A percentile compares a stretch with the other conserved stretches of the same genome.
These are phyloP conservation scores for Fragaria iinumae DNA, from an alignment of 306 rosid genomes.

Conservation along the genomic window DNA sequence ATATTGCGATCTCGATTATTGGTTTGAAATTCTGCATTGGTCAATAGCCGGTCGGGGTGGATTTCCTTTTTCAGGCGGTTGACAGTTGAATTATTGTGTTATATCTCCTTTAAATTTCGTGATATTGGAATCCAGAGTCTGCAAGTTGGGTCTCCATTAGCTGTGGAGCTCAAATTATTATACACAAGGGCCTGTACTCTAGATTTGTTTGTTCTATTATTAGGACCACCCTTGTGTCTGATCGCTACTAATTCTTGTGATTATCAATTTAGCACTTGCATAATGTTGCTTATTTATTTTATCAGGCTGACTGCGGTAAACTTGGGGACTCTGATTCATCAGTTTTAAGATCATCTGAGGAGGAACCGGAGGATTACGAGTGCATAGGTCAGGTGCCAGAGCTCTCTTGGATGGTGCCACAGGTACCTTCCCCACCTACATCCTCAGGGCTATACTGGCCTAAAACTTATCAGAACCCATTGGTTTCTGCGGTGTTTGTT, in stretches of 20 bases:
- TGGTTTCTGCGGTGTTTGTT: slow-evolving; percentile 48
- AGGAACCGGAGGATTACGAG: slow-evolving; percentile 53
- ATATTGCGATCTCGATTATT: neutral
- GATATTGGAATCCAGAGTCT: neutral
- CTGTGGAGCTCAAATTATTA: neutral
- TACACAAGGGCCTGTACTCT: neutral
- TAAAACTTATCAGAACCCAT: slow-evolving; percentile 39
- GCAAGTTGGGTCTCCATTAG: neutral
- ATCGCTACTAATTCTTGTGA: neutral
- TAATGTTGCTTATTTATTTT: slow-evolving; percentile 26
- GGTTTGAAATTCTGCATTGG: neutral
- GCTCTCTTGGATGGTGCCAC: slow-evolving; percentile 76
- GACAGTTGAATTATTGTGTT: neutral
- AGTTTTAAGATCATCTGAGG: slow-evolving; percentile 46
- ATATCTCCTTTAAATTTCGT: too few species aligned
- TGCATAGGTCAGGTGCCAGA: slow-evolving; percentile 60
- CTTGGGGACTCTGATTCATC: slow-evolving; percentile 70
- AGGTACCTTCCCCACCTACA: slow-evolving; percentile 86
- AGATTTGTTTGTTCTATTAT: neutral
- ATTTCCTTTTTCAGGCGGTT: neutral
- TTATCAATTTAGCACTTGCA: neutral
- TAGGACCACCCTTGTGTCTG: neutral
- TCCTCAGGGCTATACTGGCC: slow-evolving; percentile 88
- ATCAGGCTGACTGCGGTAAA: slow-evolving; percentile 75
- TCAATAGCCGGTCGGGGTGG: neutral